A percentile compares a stretch with the other conserved stretches of the same genome.
These are phyloP conservation scores for Diaporthe caulivora DNA, from an alignment of 2,329 filamentous ascomycete species.

Conservation along the genomic window DNA sequence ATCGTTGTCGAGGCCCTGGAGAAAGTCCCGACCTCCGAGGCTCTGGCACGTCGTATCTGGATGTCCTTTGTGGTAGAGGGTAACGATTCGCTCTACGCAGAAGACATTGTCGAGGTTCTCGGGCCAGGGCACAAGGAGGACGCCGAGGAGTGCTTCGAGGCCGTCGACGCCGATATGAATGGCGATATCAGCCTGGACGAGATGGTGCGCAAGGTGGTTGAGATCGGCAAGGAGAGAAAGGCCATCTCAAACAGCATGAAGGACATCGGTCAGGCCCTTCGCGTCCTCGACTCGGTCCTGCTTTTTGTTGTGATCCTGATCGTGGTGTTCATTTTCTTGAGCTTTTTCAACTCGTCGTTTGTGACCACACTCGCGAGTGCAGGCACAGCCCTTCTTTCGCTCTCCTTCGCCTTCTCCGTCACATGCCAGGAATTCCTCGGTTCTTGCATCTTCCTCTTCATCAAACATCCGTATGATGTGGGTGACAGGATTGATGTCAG, in stretches of 20 bases:
- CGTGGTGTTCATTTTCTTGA: conserved; percentile 86
- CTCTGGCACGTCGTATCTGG: conserved; percentile 95
- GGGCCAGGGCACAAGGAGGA: conserved; percentile 79
- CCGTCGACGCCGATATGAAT: conserved; percentile 88
- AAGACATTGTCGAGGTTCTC: conserved; percentile 91
- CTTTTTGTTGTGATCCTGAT: conserved; percentile 85
- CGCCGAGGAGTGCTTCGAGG: conserved; percentile 86
- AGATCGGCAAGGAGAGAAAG: conserved; percentile 88
- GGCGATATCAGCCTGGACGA: conserved; percentile 96
- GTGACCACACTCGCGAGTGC: conserved; percentile 88
- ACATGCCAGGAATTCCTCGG: conserved; percentile 96
- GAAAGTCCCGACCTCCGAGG: conserved; percentile 85
- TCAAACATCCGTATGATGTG: conserved; percentile 98
- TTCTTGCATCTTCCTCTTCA: conserved; percentile 97
- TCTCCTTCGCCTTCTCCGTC: conserved; percentile 96
- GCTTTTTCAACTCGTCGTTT: conserved; percentile 90
- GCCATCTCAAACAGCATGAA: conserved; percentile 94
- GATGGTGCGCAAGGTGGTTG: conserved; percentile 89
- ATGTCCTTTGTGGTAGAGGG: conserved; percentile 98
- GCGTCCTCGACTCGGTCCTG: conserved; percentile 88
- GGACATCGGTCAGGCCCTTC: conserved; percentile 94
- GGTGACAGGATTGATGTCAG: conserved; percentile 91
- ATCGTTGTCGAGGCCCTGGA: conserved; percentile 91
- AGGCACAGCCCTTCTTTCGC: conserved; percentile 89
- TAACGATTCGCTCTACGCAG: conserved; percentile 79